Evolutionary conservation across 129 eudicot species (phyloP), one percentile per base, ranked within the genome.

Genomic region (Helianthus annuus): DNA sequence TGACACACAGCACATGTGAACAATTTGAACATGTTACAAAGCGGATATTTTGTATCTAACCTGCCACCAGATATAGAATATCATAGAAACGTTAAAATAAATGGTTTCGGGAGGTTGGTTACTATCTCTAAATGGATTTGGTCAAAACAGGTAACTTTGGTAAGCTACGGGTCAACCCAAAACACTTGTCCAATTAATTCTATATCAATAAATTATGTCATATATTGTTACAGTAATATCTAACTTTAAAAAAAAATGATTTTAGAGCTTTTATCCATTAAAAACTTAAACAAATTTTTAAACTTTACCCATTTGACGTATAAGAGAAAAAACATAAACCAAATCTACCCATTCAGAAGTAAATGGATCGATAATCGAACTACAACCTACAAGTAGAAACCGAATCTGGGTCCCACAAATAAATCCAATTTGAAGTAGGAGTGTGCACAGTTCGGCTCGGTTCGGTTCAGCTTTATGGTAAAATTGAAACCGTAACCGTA

Each of bases 21-120:
- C 81, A 95, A 73, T 80, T 86, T 95, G 77, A 95, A 95, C 95
- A 95, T 88, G 77, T 95, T 95, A 84, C 97, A 95, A 46, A 95
- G 76, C 11, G 99, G 99, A 75, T 90, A 95, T 72, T 95, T 91
- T 32, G 96, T 78, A 71, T 91, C 90, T 48, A 95, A 82, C 87
- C 99, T 95, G 85, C 61, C 79, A 71, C 68, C 55, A 64, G 40
- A 17, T 19, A 53, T 10, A 46, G 16, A 54, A 13, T 27, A 54
- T 73, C 22, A 73, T 24, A 24, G 12, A 16, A 1, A 53, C 17
- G 17, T 10, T 10, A 9, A 22, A 22, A 3, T 10, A 4, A 36
- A 36, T 24, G 14, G 14, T 22, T 7, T 12, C 12, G 60, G 3
- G 3, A 11, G 60, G 61, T 55, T 17, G 61, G 10, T 13, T 24